Conservation (phyloP, 129 eudicot genomes). For the Pulicaria dysenterica region DNA sequence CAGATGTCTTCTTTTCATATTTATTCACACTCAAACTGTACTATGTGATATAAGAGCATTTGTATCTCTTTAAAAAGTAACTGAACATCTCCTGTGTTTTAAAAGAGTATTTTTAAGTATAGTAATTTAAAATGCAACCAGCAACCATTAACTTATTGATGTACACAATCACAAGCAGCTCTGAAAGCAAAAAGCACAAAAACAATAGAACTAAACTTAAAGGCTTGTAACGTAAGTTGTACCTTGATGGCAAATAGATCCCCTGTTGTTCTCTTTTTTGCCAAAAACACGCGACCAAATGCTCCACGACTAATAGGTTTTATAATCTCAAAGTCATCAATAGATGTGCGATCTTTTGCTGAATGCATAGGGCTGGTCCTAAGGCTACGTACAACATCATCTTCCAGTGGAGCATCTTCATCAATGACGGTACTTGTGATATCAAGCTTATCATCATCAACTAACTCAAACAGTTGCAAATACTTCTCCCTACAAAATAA, state of each 20-base stretch:
- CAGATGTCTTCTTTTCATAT: not conserved
- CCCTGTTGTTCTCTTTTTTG: conserved; percentile 95
- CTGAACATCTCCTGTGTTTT: conserved; percentile 1
- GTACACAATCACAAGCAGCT: not conserved
- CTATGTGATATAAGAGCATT: not conserved
- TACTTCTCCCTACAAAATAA: conserved; percentile 77
- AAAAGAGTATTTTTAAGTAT: conserved; percentile 10
- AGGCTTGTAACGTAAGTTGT: conserved; percentile 13
- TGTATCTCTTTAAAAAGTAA: not conserved
- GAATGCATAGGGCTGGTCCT: conserved; percentile 93
- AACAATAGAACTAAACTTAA: conserved; percentile 6
- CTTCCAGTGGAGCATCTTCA: conserved; percentile 96
- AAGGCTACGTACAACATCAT: conserved; percentile 92
- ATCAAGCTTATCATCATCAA: conserved; percentile 86
- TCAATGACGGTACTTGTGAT: conserved; percentile 80
- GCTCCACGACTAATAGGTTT: conserved; percentile 99
- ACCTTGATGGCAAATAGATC: conserved; percentile 99
- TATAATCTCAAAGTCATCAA: conserved; percentile 95
- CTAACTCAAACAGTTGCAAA: conserved; percentile 82
- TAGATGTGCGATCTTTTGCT: conserved; percentile 86
- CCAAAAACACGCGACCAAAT: conserved; percentile 92
- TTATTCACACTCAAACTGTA: not conserved
- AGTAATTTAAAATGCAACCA: conserved; percentile 11
- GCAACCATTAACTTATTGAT: not conserved
- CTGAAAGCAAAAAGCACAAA: conserved; percentile 3